A percentile compares a stretch with the other conserved stretches of the same genome.
These are phyloP conservation scores for Rhytidhysteron rufulum DNA, from an alignment of 2,329 filamentous ascomycete genomes.

Conservation along the genomic window DNA sequence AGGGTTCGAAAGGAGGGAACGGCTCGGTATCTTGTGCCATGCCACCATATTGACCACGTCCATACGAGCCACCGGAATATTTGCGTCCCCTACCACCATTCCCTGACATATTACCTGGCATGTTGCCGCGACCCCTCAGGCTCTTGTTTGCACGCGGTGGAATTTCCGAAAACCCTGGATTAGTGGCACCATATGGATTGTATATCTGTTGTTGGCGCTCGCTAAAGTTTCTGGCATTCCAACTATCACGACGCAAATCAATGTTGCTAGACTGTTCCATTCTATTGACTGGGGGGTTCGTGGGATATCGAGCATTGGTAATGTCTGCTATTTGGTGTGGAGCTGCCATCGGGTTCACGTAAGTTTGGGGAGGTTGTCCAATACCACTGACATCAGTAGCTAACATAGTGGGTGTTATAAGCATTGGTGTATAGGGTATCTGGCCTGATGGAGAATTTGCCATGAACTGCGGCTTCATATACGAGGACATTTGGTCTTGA, in stretches of 20 bases:
- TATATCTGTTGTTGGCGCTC: slow-evolving; percentile 13
- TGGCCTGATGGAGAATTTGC: slow-evolving; percentile 2
- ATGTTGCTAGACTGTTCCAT: background rate
- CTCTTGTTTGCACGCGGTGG: too few species aligned
- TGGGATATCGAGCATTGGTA: slow-evolving; percentile 16
- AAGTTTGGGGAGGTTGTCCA: slow-evolving; percentile 13
- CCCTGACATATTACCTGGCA: slow-evolving; percentile 10
- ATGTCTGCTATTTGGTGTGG: slow-evolving; percentile 22
- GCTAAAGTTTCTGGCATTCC: background rate
- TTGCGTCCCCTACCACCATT: slow-evolving; percentile 16
- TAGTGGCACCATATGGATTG: slow-evolving; percentile 23
- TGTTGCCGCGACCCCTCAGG: slow-evolving; percentile 14
- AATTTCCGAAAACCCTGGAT: slow-evolving; percentile 8
- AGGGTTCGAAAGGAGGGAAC: slow-evolving; percentile 2
- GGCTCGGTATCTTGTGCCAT: slow-evolving; percentile 3
- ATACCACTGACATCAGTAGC: slow-evolving; percentile 10
- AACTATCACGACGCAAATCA: background rate
- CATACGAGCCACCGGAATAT: slow-evolving; percentile 12
- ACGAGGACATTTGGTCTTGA: slow-evolving; percentile 6
- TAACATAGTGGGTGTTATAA: slow-evolving; percentile 10
- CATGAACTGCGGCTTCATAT: slow-evolving; percentile 5
- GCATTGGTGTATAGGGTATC: slow-evolving; percentile 11
- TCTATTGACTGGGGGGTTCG: background rate
- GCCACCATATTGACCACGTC: slow-evolving; percentile 9
- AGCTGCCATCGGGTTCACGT: slow-evolving; percentile 1